A percentile compares a stretch with the other conserved stretches of the same genome.
Conservation (phyloP, 2,329 filamentous ascomycete species). For the Paraphaeosphaeria sporulosa region DNA sequence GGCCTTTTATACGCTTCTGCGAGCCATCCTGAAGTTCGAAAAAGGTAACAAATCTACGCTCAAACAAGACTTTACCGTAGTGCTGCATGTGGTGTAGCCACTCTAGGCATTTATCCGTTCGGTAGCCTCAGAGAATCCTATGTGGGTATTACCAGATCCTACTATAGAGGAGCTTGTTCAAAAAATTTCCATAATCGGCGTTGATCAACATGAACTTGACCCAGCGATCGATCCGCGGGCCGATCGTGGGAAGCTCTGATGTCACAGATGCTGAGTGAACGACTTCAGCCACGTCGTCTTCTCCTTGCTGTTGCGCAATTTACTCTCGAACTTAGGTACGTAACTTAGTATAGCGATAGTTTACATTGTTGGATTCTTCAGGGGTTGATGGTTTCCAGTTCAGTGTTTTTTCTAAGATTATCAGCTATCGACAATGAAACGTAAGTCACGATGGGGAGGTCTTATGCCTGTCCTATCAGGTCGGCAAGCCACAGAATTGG, state of each 20-base stretch:
- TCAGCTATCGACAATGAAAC: too few species aligned
- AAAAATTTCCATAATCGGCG: neutral
- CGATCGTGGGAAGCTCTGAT: neutral
- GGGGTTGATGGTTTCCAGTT: too few species aligned
- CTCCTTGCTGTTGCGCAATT: neutral
- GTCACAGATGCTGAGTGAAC: neutral
- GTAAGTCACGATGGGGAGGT: too few species aligned
- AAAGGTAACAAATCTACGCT: neutral
- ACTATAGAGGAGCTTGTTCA: neutral
- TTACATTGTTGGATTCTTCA: too few species aligned
- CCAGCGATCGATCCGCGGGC: neutral
- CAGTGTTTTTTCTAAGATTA: too few species aligned
- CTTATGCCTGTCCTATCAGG: too few species aligned
- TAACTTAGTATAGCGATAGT: too few species aligned
- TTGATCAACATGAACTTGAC: neutral
- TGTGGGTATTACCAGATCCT: neutral
- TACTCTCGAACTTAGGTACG: too few species aligned
- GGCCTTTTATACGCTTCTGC: neutral
- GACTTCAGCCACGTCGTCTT: neutral
- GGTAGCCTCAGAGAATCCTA: neutral
- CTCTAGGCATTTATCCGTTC: neutral
- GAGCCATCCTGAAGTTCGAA: neutral
- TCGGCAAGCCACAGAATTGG: neutral
- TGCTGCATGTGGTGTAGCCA: neutral
- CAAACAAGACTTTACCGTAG: neutral